Evolutionary conservation across 1,284 basidiomycete species (phyloP).

Genomic region (Puccinia horiana): DNA sequence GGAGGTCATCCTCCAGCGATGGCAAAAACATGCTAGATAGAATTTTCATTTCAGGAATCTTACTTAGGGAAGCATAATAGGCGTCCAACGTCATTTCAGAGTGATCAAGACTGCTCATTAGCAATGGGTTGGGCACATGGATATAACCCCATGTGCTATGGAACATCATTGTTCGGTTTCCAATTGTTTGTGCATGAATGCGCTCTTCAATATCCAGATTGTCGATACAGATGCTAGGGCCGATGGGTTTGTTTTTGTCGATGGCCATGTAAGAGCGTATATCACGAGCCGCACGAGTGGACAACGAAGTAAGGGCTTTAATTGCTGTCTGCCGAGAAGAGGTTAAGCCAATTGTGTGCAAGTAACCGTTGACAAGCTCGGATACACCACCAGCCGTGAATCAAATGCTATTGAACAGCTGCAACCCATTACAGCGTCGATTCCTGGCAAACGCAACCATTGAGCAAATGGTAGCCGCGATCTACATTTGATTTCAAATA

Average conservation of each 20-base stretch:
- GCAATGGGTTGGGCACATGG: not conserved
- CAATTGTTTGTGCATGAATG: not conserved
- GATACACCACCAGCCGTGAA: not conserved
- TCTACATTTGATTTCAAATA: not conserved
- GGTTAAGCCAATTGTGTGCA: not conserved
- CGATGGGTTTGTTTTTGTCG: not conserved
- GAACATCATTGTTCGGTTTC: not conserved
- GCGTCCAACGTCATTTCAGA: not conserved
- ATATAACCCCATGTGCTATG: constrained; percentile 4
- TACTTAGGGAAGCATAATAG: not conserved
- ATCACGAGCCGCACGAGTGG: not conserved
- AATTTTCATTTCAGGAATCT: not conserved
- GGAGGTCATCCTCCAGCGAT: not conserved
- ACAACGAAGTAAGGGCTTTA: not conserved
- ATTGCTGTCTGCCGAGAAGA: not conserved
- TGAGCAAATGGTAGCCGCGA: not conserved
- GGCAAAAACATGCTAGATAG: not conserved
- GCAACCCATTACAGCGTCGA: not conserved
- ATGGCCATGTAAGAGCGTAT: not conserved
- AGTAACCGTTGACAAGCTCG: not conserved
- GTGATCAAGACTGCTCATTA: not conserved
- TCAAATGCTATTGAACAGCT: not conserved
- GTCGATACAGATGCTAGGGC: constrained; percentile 10
- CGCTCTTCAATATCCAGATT: not conserved
- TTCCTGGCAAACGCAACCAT: constrained; percentile 1